These are phyloP conservation scores for Rhinocladiella similis DNA, from an alignment of 2,329 filamentous ascomycete genomes.

Conservation along the genomic window DNA sequence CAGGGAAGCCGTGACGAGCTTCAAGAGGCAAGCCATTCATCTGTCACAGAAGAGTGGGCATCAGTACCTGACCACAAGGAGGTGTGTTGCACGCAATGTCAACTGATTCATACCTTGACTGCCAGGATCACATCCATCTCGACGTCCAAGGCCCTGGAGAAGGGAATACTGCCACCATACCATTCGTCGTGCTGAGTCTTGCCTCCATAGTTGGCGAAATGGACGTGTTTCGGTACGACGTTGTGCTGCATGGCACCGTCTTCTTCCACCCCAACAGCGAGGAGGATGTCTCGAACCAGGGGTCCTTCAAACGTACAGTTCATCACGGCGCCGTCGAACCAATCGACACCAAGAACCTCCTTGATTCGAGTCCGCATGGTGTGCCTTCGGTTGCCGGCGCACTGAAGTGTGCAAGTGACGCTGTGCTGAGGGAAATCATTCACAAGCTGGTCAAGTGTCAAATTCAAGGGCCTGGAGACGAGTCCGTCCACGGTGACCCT, in stretches of 20 bases:
- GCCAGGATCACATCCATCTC: conserved; percentile 51
- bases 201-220: conserved; percentile 56
- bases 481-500: conserved; percentile 51
- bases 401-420: conserved; percentile 59
- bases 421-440: conserved; percentile 53
- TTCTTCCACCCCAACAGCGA: conserved; percentile 43
- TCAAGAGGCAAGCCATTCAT: conserved; percentile 53
- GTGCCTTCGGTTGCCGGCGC: conserved; percentile 61
- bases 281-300: conserved; percentile 53
- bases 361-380: conserved; percentile 61
- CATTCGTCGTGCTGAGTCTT: conserved; percentile 58
- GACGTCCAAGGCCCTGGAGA: conserved; percentile 45
- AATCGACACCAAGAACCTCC: conserved; percentile 61
- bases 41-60: conserved; percentile 28
- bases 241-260: conserved; percentile 28
- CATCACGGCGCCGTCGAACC: conserved; percentile 62
- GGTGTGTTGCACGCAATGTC: not conserved
- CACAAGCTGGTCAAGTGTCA: conserved; percentile 50
- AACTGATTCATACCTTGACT: conserved; percentile 41
- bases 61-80: conserved; percentile 3
- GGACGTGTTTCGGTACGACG: conserved; percentile 47
- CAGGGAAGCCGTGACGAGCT: conserved; percentile 53
- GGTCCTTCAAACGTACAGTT: conserved; percentile 60
- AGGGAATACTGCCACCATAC: conserved; percentile 58
- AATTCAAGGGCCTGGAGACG: conserved; percentile 44